Conservation (phyloP, 352 stramenopile species). For the Pythium inflatum region DNA sequence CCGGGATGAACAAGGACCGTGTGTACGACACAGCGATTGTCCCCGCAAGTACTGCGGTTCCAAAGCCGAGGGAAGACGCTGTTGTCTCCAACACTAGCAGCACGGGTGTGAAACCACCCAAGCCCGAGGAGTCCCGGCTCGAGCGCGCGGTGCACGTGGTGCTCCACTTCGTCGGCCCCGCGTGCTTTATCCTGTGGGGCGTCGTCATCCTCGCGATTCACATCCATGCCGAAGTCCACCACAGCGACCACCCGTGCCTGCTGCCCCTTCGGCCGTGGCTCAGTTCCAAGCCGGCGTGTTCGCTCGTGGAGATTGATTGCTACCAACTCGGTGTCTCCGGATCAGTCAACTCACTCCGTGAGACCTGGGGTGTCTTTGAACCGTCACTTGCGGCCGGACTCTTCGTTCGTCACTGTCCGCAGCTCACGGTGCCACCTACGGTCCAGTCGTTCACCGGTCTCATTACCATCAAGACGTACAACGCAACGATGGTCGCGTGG, state of each 20-base stretch:
- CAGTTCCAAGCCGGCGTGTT: not conserved
- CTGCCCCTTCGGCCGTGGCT: conserved; percentile 12
- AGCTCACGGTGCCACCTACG: not conserved
- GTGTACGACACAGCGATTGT: too few relatives aligned
- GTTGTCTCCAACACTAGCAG: too few relatives aligned
- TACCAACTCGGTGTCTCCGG: not conserved
- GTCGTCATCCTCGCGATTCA: not conserved
- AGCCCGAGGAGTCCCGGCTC: not conserved
- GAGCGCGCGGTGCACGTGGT: not conserved
- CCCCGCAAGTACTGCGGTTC: too few relatives aligned
- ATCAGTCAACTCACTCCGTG: not conserved
- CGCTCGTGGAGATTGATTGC: conserved; percentile 16
- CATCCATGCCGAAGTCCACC: not conserved
- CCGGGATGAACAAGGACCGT: too few relatives aligned
- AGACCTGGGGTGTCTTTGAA: conserved; percentile 4
- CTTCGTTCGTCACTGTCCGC: conserved; percentile 11
- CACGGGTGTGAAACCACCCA: too few relatives aligned
- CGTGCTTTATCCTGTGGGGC: conserved; percentile 1
- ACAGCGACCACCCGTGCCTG: not conserved
- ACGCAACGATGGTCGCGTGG: conserved; percentile 6
- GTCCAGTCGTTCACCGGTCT: not conserved
- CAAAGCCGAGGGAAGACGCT: too few relatives aligned
- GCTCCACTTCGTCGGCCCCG: not conserved
- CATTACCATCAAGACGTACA: conserved; percentile 19
- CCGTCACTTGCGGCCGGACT: not conserved